Base-by-base conservation (phyloP, 2,329 filamentous ascomycete species). In the Myriosclerotinia scirpicola region DNA sequence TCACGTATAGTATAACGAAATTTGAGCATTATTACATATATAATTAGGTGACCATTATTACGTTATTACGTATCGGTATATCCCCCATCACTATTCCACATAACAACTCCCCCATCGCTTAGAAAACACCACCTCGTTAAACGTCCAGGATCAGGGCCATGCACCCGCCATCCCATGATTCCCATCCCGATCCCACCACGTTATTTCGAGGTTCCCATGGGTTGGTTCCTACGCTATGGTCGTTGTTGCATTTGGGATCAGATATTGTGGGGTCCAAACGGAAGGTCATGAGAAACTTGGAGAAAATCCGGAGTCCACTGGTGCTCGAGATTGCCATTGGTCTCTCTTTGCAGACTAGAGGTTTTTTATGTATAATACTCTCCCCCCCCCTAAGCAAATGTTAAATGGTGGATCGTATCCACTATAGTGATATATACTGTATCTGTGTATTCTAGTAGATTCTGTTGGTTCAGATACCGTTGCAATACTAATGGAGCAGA, bases 131-230 rank as follows among this genome's bases (percentile, higher is more conserved):
- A 15, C 40, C 17, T 48, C 30, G 20, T 36, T n/a, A n/a, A 34
- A 40, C 7, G 54, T 60, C 63, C 52, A 65, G 63, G 63, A 65
- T 65, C 44, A 60, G 44, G 54, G 22, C 52, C 46, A 65, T 59
- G 63, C 54, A 65, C 22, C 46, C 63, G 40, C 30, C 38, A 11
- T 26, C n/a, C 46, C 46, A 20, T n/a, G n/a, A 5, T 26, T 40
- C 42, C 20, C n/a, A 62, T 54, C 46, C 58, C 44, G 34, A 30
- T 50, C 58, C 38, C 42, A 64, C 62, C 62, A 65, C 62, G 62
- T 65, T 65, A 54, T 63, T 63, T 54, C 58, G 60, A 63, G 60
- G 60, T 52, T 60, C 56, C 20, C 53, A 17, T 26, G n/a, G 54
- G 36, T 52, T 22, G 12, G 12, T 2, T 40, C 9, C 38, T 11